A percentile compares a stretch with the other conserved stretches of the same genome.
Conservation (phyloP, 345 rosid species). For the Clausena lansium region DNA sequence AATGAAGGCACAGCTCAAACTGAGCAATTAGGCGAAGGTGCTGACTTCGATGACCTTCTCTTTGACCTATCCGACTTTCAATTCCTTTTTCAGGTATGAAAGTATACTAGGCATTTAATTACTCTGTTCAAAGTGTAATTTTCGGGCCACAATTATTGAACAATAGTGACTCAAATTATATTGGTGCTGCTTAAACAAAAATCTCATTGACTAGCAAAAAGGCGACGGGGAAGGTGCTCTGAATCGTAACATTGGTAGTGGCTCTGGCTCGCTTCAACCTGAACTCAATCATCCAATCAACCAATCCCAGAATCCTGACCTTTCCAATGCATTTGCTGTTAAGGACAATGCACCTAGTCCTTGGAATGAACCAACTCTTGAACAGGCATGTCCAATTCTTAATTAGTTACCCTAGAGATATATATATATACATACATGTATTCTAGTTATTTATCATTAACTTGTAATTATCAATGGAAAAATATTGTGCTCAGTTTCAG, state of each 20-base stretch:
- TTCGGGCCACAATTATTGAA: neutral
- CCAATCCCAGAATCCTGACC: constrained; percentile 10
- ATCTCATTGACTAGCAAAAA: constrained; percentile 11
- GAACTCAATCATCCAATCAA: neutral
- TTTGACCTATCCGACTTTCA: neutral
- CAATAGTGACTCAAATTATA: neutral
- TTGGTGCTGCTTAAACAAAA: neutral
- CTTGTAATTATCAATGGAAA: neutral
- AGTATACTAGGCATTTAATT: neutral
- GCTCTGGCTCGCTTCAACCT: neutral
- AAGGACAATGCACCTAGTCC: neutral
- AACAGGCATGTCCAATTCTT: constrained; percentile 21
- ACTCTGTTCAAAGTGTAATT: neutral
- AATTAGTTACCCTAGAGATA: neutral
- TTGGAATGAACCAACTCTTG: constrained; percentile 13
- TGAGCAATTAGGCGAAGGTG: neutral
- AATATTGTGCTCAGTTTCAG: neutral
- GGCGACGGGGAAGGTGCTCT: neutral
- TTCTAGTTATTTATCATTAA: neutral
- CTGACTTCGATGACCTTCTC: neutral
- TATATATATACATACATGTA: neutral
- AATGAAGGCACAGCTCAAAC: neutral
- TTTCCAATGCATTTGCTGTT: neutral
- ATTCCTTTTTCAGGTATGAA: constrained; percentile 13
- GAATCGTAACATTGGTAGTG: neutral